Base-by-base conservation (phyloP, 2,329 filamentous ascomycete species). In the Fusarium sp. region DNA sequence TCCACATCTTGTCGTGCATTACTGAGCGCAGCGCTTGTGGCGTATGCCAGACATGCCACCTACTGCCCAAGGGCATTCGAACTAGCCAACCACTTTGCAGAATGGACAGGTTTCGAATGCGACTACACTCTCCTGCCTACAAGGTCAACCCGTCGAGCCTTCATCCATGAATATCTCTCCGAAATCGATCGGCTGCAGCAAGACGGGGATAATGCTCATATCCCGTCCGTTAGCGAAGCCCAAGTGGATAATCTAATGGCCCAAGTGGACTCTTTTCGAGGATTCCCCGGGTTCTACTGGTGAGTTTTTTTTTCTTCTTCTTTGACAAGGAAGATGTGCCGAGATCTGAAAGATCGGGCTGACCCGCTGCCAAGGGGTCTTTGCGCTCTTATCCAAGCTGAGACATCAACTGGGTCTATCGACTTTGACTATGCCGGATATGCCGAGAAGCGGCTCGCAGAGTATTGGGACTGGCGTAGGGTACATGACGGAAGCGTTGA, bases 231-330 rank as follows among this genome's bases (percentile, higher is more conserved):
- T 24, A 57, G 45, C 56, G 70, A 76, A 13, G 64, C 62, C 37
- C 52, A 72, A 24, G 72, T 76, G 31, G 64, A 76, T 27, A 37
- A 27, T 2, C 50, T 75, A 8, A 70, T 76, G 74, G 38, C 29
- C 18, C 64, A 73, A n/a, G 74, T 76, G 13, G 74, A 76, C 16
- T 42, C 63, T n/a, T 71, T 71, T 58, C 64, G 74, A 24, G 74
- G 74, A 1, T 75, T 76, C 6, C 74, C 74, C 14, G 74, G 74
- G 2, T 76, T 76, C 29, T 76, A 76, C 66, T 76, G 74, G 74
- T 76, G 56, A 71, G 74, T 73, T 73, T 18, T 42, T n/a, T 37
- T 4, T 27, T 27, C 24, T 27, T 27, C 24, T 27, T 1, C 16
- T 14, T 5, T 9, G 2, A 42, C 34, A 22, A 6, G 29, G 4